Evolutionary conservation across 768 basidiomycete genomes (phyloP), one percentile per base, ranked within the genome.

Genomic region (Panaeolus papilionaceus): DNA sequence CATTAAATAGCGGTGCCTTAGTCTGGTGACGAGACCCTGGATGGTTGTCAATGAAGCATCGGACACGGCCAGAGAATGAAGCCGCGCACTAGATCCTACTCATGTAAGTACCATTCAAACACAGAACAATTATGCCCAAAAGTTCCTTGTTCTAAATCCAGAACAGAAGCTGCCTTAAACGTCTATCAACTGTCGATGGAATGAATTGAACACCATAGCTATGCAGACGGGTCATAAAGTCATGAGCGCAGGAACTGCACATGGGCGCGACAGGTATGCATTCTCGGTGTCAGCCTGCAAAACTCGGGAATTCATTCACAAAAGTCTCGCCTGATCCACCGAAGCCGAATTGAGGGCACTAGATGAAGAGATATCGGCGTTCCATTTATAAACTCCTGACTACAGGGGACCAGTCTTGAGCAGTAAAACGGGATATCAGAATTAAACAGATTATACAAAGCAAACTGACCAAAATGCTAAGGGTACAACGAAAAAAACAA

Each of bases 21-120:
- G 62, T 42, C 33, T 7, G 33, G 33, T 65, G 51, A 68, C 64
- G 47, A 38, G 67, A 33, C 54, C 54, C 54, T 58, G 54, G n/a
- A 58, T 37, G 20, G 3, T 28, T 58, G 54, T 58, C 54, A 51
- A 26, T 44, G 42, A 16, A 44, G 18, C 5, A 18, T 49, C 20
- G 47, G 20, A 49, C 54, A 58, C 54, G 54, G 54, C 0, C 54
- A 58, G 14, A 33, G 9, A 33, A 33, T 33, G 28, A 58, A 58
- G 54, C 54, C 54, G 54, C 54, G 54, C 54, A 51, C 14, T 16
- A 28, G 5, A 14, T 28, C 54, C 54, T 33, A 14, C 47, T 28
- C 20, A 9, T 18, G 2, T 33, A 33, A 47, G 20, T 16, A 18
- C 16, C 33, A 58, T 23, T 23, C 26, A 10, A 23, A 9, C 28